Percentiles rank a stretch among this genome's conserved stretches.
These are phyloP conservation scores for Vaccinium corymbosum DNA, from an alignment of 148 eudicot genomes.

Conservation along the genomic window DNA sequence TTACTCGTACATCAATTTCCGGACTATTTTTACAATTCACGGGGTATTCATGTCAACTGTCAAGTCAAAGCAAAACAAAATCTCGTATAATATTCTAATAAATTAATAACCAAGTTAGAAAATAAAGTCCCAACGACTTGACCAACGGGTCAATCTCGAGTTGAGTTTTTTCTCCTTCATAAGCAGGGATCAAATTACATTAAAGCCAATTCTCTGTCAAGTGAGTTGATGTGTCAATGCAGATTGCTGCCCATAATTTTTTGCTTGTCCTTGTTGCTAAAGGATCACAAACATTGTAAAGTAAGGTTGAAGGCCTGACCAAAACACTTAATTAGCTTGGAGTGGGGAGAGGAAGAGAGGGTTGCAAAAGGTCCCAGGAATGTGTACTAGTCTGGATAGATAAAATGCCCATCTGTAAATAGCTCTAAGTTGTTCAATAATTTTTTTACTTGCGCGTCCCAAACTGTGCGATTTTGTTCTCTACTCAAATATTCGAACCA, in stretches of 20 bases:
- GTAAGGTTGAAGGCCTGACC: background rate
- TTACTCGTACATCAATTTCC: background rate
- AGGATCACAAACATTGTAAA: constrained; percentile 2
- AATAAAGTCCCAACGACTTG: background rate
- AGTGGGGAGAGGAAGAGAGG: background rate
- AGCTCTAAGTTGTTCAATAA: background rate
- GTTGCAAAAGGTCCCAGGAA: background rate
- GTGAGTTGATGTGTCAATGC: background rate
- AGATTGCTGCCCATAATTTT: background rate
- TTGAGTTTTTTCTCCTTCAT: background rate
- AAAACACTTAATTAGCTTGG: background rate
- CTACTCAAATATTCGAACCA: background rate
- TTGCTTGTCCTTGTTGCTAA: background rate
- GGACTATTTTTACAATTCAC: background rate
- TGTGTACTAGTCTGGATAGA: background rate
- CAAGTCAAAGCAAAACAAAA: background rate
- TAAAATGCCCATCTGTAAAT: background rate
- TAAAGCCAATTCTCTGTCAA: background rate
- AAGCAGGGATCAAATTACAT: background rate
- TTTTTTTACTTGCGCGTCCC: background rate
- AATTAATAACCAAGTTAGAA: background rate
- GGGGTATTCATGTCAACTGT: background rate
- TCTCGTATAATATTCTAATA: background rate
- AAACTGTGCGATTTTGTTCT: background rate
- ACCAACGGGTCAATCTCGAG: background rate